A percentile compares a stretch with the other conserved stretches of the same genome.
phyloP scores from a whole-genome alignment of 2,329 filamentous ascomycete genomes.

The Exophiala aquamarina region DNA sequence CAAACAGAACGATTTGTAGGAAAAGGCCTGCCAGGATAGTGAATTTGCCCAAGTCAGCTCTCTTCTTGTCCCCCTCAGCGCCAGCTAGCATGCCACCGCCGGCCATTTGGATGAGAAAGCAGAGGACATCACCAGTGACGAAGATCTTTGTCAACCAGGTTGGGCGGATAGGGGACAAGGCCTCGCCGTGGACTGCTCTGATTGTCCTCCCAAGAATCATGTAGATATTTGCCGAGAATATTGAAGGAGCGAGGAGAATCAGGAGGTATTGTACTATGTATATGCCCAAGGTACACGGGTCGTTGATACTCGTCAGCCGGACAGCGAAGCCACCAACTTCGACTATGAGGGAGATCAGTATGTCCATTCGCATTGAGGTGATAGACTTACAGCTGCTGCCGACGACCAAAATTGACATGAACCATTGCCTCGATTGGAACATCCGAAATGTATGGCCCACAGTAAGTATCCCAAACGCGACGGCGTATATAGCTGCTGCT shows the following conservation, averaged over 20 bases:
- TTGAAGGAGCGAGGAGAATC: constrained; percentile 44
- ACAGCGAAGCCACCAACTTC: constrained; percentile 41
- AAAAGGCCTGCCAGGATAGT: constrained; percentile 56
- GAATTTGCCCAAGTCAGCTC: not conserved
- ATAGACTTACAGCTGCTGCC: constrained; percentile 28
- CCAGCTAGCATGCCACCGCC: constrained; percentile 37
- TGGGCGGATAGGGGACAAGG: constrained; percentile 38
- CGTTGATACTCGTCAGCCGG: constrained; percentile 26
- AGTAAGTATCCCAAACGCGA: constrained; percentile 33
- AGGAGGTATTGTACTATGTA: constrained; percentile 40
- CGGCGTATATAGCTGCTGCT: constrained; percentile 36
- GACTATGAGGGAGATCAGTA: constrained; percentile 17
- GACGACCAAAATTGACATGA: constrained; percentile 44
- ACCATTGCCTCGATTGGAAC: constrained; percentile 36
- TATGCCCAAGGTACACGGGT: constrained; percentile 6
- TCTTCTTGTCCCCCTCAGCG: constrained; percentile 16
- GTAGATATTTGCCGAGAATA: constrained; percentile 51
- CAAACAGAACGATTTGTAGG: constrained; percentile 59
- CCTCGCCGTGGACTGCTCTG: constrained; percentile 31
- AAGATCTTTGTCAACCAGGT: constrained; percentile 40
- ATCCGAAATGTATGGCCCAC: constrained; percentile 34
- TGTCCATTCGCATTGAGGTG: too few species aligned
- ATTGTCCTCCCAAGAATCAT: constrained; percentile 49
- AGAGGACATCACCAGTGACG: constrained; percentile 43
- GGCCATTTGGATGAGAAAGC: constrained; percentile 45